A percentile compares a stretch with the other conserved stretches of the same genome.
Evolutionary conservation across 2,329 filamentous ascomycete genomes (phyloP).

Genomic region (Neonectria ditissima): DNA sequence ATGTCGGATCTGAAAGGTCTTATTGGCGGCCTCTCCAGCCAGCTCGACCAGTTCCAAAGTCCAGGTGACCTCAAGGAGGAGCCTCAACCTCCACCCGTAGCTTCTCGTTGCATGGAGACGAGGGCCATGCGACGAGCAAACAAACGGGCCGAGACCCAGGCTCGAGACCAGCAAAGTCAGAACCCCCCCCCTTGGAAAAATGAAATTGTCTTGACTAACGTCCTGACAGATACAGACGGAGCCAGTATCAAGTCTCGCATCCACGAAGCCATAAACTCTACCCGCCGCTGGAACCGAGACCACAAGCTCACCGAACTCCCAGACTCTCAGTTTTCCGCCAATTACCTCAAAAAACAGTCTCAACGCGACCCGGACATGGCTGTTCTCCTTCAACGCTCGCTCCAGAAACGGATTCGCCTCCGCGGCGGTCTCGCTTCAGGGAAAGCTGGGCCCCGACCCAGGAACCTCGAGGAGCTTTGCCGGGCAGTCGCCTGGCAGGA

Average conservation of each 20-base stretch:
- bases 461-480: constrained; percentile 51
- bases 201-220: constrained; percentile 11
- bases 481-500: constrained; percentile 48
- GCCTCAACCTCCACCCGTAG: background rate
- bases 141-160: constrained; percentile 1
- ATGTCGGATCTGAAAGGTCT: constrained; percentile 39
- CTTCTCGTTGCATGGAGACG: constrained; percentile 21
- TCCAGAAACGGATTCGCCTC: constrained; percentile 43
- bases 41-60: constrained; percentile 40
- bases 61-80: constrained; percentile 34
- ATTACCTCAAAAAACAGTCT: constrained; percentile 52
- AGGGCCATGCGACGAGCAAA: constrained; percentile 17
- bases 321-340: constrained; percentile 48
- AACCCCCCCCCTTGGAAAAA: background rate
- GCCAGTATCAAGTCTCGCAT: constrained; percentile 43
- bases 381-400: constrained; percentile 48
- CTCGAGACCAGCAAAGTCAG: constrained; percentile 24
- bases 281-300: constrained; percentile 54
- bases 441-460: constrained; percentile 30
- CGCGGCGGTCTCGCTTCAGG: background rate
- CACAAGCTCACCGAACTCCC: constrained; percentile 49
- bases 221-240: constrained; percentile 4
- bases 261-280: constrained; percentile 51
- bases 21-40: constrained; percentile 38
- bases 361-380: constrained; percentile 51